These are phyloP conservation scores for Dichotomopilus funicola DNA, from an alignment of 2,329 filamentous ascomycete species.

Conservation along the genomic window DNA sequence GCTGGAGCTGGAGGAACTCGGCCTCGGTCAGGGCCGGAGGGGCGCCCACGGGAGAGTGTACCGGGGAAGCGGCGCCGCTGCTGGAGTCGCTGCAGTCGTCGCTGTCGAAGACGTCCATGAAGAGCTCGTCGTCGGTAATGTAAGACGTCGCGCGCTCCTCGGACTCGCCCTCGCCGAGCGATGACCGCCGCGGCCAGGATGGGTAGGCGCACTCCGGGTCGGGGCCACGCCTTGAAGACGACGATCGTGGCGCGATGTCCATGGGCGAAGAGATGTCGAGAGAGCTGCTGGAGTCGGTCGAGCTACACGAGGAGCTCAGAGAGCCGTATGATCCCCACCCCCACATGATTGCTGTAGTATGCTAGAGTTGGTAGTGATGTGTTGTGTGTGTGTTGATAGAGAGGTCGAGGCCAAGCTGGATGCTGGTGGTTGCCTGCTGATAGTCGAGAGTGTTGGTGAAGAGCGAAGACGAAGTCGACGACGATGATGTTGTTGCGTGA, in stretches of 20 bases:
- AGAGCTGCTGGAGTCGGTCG: slow-evolving; percentile 34
- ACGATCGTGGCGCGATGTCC: slow-evolving; percentile 37
- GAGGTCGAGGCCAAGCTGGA: too few species aligned
- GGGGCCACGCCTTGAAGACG: slow-evolving; percentile 32
- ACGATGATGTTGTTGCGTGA: slow-evolving; percentile 8
- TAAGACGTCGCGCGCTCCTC: slow-evolving; percentile 47
- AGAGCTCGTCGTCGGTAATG: slow-evolving; percentile 59
- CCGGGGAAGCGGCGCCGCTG: slow-evolving; percentile 40
- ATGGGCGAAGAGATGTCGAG: slow-evolving; percentile 44
- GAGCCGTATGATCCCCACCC: slow-evolving; percentile 41
- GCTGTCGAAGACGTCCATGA: slow-evolving; percentile 46
- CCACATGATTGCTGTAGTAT: slow-evolving; percentile 36
- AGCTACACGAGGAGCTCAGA: slow-evolving; percentile 26
- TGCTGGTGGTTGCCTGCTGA: too few species aligned
- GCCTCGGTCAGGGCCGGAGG: slow-evolving; percentile 35
- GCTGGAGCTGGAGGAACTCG: slow-evolving; percentile 45
- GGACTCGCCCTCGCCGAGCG: slow-evolving; percentile 39
- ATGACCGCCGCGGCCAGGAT: slow-evolving; percentile 51
- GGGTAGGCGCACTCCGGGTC: slow-evolving; percentile 49
- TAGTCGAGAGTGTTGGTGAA: too few species aligned
- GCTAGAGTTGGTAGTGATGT: not conserved
- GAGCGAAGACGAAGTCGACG: not conserved
- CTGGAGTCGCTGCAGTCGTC: slow-evolving; percentile 43
- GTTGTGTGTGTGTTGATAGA: slow-evolving; percentile 12
- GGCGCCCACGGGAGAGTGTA: slow-evolving; percentile 24